Conservation (phyloP, 768 basidiomycete species). For the Sporobolomyces phaffii region DNA sequence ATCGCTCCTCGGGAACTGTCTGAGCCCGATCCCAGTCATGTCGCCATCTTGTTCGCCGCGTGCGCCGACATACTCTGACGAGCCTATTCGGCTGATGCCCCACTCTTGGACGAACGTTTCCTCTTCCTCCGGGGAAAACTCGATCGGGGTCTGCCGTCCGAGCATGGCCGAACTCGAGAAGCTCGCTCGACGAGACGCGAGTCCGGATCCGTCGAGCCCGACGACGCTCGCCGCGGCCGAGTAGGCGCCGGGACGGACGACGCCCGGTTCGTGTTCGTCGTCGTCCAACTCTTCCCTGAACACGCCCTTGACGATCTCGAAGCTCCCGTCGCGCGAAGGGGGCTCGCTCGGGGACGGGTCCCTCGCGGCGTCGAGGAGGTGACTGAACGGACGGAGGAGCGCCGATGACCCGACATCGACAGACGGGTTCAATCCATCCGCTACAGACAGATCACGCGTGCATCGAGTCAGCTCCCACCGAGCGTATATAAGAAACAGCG, state of each 20-base stretch:
- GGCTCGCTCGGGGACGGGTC: neutral
- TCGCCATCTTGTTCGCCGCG: neutral
- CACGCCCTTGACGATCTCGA: constrained; percentile 1
- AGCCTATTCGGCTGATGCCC: constrained; percentile 14
- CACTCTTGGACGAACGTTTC: constrained; percentile 29
- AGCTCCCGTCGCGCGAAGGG: neutral
- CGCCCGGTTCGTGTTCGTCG: neutral
- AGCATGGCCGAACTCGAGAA: neutral
- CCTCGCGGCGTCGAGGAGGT: constrained; percentile 9
- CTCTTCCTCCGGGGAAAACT: constrained; percentile 17
- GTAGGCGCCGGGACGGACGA: constrained; percentile 3
- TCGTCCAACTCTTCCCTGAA: neutral
- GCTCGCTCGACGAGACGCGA: neutral
- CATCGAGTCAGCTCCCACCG: too few species aligned
- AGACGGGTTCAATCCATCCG: neutral
- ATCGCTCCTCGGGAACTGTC: neutral
- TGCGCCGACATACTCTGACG: neutral
- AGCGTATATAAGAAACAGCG: too few species aligned
- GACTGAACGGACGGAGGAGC: constrained; percentile 6
- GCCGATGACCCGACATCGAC: constrained; percentile 9
- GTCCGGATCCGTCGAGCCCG: neutral
- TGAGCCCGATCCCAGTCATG: constrained; percentile 11
- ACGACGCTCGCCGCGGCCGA: neutral
- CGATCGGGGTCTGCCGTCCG: neutral
- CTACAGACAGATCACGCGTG: neutral